A percentile compares a stretch with the other conserved stretches of the same genome.
Conservation (phyloP, 2,329 filamentous ascomycete genomes). For the Aspergillus ochraceoroseus region DNA sequence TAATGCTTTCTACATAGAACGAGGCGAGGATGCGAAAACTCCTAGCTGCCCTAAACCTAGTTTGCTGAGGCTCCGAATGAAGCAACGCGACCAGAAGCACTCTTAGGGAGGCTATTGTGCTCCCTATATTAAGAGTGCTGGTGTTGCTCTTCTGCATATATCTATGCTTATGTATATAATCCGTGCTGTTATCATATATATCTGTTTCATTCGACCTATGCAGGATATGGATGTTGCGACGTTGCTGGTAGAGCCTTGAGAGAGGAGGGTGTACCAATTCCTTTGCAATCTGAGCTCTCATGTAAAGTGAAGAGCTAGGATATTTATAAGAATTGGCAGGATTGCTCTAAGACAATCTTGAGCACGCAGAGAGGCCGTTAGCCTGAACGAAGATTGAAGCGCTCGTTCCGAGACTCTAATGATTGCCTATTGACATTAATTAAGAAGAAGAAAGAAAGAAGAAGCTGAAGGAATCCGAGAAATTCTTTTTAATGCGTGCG, state of each 20-base stretch:
- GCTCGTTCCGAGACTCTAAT: conserved; percentile 99
- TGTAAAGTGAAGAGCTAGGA: conserved; percentile 54
- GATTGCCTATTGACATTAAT: conserved; percentile 69
- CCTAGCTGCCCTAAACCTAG: conserved; percentile 80
- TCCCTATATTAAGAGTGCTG: too few species aligned
- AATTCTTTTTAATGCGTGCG: conserved; percentile 28
- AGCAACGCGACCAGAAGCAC: conserved; percentile 57
- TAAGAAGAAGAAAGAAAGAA: conserved; percentile 44
- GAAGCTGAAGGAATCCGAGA: conserved; percentile 27
- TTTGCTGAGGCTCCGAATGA: conserved; percentile 76
- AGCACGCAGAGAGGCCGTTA: conserved; percentile 88
- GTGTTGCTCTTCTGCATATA: too few species aligned
- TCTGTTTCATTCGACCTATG: not conserved
- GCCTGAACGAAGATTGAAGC: conserved; percentile 84
- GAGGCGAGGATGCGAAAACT: conserved; percentile 70
- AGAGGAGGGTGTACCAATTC: conserved; percentile 42
- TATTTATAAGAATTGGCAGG: conserved; percentile 67
- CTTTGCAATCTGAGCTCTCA: conserved; percentile 51
- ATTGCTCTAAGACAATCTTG: conserved; percentile 88
- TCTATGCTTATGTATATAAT: too few species aligned
- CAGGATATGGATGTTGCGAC: not conserved
- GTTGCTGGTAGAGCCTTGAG: not conserved
- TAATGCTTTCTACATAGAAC: conserved; percentile 74
- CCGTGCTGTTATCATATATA: not conserved
- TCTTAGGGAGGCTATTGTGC: conserved; percentile 4